These are phyloP conservation scores for Daldinia eschscholtzii DNA, from an alignment of 2,329 filamentous ascomycete species.

Conservation along the genomic window DNA sequence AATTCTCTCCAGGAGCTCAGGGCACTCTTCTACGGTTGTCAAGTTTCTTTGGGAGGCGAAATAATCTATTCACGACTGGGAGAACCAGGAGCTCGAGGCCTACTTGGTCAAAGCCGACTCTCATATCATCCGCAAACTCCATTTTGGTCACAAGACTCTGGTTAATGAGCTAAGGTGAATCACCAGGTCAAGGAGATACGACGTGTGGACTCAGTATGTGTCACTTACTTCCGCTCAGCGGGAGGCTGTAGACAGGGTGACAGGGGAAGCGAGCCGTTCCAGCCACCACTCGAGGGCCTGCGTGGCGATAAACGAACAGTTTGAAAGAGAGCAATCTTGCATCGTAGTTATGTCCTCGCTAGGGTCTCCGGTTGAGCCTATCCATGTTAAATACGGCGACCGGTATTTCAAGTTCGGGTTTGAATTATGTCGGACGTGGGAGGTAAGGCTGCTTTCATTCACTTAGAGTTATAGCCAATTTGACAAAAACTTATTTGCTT, in stretches of 20 bases:
- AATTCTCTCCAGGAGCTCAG: neutral
- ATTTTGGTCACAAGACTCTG: slow-evolving; percentile 15
- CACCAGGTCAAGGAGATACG: neutral
- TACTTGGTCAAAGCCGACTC: slow-evolving; percentile 26
- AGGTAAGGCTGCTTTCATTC: slow-evolving; percentile 12
- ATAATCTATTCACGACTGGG: neutral
- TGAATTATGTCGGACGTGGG: slow-evolving; percentile 32
- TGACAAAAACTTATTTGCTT: neutral
- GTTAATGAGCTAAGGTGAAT: neutral
- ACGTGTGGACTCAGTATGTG: slow-evolving; percentile 20
- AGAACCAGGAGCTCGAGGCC: slow-evolving; percentile 24
- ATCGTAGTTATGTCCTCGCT: slow-evolving; percentile 20
- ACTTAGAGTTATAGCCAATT: neutral
- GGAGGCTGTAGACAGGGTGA: slow-evolving; percentile 7
- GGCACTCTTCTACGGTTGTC: slow-evolving; percentile 6
- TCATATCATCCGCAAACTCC: slow-evolving; percentile 12
- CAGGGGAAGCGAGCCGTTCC: slow-evolving; percentile 8
- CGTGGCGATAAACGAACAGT: slow-evolving; percentile 17
- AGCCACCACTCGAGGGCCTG: slow-evolving; percentile 10
- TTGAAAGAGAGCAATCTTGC: neutral
- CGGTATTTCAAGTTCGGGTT: slow-evolving; percentile 19
- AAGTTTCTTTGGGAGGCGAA: slow-evolving; percentile 10
- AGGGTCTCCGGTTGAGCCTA: neutral
- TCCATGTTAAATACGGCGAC: neutral
- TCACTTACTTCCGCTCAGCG: slow-evolving; percentile 17